Base-by-base conservation (phyloP, 305 asterid genomes). In the Solanum hybrid region DNA sequence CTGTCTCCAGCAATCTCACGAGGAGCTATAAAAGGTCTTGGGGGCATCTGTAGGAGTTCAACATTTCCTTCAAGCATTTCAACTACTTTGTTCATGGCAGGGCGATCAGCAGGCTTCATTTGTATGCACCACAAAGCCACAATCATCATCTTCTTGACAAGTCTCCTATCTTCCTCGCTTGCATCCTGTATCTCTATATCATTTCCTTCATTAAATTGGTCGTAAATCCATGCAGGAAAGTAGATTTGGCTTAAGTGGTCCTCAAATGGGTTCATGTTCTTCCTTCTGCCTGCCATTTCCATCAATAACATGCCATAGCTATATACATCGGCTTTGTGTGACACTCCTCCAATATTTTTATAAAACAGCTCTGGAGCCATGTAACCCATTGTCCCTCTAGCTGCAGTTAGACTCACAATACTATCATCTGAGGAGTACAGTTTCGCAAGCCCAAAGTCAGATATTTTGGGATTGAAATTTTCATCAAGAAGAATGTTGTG, bases 21-120 rank as follows among this genome's bases (percentile, higher is more conserved):
- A 81, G 94, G 93, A 85, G 95, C 93, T 85, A 93, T 11, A 89
- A 93, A 94, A 69, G 96, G 95, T 86, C 92, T 93, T 10, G 95
- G 94, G 34, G 95, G 93, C 93, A 92, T 79, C 76, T 85, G 90
- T 87, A 91, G 34, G 22, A 10, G 75, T 14, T 81, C 79, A 10
- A 32, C 56, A 35, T 92, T 88, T 27, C 91, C 89, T 89, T 93
- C 94, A 64, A 94, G 92, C 95, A 93, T 92, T 40, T 92, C 92
- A 31, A 93, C 84, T 2, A 93, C 94, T 91, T 92, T 88, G 76
- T 88, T 92, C 95, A 93, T 93, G 6, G 95, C 64, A 16, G 95
- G 94, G 0, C 94, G 91, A 86, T 90, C 91, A 14, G 78, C 20
- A 2, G 94, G 95, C 72, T 86, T 91, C 93, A 91, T 88, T 24